These are phyloP conservation scores for Cucumis cinereus DNA, from an alignment of 306 rosid species.

Conservation along the genomic window DNA sequence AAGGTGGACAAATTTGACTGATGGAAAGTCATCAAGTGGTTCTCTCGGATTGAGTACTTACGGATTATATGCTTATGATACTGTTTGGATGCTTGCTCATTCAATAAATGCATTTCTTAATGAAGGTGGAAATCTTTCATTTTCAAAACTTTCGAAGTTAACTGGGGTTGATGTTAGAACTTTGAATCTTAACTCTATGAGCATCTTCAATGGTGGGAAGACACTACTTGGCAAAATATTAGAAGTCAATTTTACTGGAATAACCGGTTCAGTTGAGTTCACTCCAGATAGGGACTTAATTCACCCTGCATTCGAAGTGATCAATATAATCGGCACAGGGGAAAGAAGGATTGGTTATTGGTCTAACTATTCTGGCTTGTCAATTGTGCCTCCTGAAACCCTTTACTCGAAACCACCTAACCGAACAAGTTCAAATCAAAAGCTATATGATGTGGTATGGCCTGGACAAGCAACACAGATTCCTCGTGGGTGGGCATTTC, in stretches of 20 bases:
- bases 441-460: constrained; percentile 47
- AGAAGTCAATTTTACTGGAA: constrained; percentile 55
- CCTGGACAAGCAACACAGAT: constrained; percentile 54
- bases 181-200: constrained; percentile 59
- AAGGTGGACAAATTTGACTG: constrained; percentile 71
- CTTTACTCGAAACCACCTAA: constrained; percentile 43
- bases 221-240: constrained; percentile 36
- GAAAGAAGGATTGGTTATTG: constrained; percentile 71
- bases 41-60: constrained; percentile 38
- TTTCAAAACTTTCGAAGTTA: constrained; percentile 54
- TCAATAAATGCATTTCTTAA: constrained; percentile 64
- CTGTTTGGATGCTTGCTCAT: constrained; percentile 74
- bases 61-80: constrained; percentile 71
- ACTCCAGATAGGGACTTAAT: constrained; percentile 41
- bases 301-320: constrained; percentile 62
- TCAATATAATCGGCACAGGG: constrained; percentile 70
- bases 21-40: constrained; percentile 13
- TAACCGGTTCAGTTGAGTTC: constrained; percentile 53
- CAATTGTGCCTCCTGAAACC: constrained; percentile 46
- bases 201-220: constrained; percentile 53
- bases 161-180: constrained; percentile 13
- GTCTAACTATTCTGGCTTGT: constrained; percentile 77
- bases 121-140: constrained; percentile 54
- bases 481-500: constrained; percentile 98
- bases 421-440: constrained; percentile 29